phyloP scores from a whole-genome alignment of 1,139 yeast genomes.

The Kluyveromyces marxianus region DNA sequence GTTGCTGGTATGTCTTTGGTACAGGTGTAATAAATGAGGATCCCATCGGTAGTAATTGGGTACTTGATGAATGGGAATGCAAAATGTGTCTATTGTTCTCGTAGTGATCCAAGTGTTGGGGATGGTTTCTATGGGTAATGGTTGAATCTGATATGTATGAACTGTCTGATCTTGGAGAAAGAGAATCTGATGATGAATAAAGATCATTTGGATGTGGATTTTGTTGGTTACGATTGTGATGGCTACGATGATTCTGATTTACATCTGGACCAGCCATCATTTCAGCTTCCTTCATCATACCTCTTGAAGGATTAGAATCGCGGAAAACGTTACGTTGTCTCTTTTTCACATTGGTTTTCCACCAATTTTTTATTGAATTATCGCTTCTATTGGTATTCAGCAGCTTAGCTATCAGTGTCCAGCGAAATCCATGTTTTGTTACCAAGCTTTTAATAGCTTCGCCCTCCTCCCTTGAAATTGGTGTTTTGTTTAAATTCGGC shows the following conservation, averaged over 20 bases:
- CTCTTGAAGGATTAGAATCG: neutral
- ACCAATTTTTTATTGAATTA: constrained; percentile 92
- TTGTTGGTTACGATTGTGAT: neutral
- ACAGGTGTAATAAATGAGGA: neutral
- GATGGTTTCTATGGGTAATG: neutral
- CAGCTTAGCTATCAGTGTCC: constrained; percentile 93
- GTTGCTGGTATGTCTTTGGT: too few relatives aligned
- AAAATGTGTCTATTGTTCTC: neutral
- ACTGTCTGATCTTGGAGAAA: neutral
- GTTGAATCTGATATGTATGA: neutral
- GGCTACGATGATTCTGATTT: neutral
- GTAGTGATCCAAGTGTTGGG: neutral
- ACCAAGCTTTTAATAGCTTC: constrained; percentile 72
- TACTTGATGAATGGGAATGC: neutral
- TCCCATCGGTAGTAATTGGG: neutral
- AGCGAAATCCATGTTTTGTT: constrained; percentile 71
- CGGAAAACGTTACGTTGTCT: constrained; percentile 30
- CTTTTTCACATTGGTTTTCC: constrained; percentile 89
- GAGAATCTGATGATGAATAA: neutral
- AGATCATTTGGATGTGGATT: neutral
- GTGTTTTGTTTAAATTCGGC: constrained; percentile 73
- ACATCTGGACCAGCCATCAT: neutral
- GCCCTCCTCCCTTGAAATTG: constrained; percentile 83
- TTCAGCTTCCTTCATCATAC: neutral
- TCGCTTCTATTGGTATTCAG: constrained; percentile 72